Conservation (phyloP, 2,329 filamentous ascomycete genomes). For the Alternaria infectoria region DNA sequence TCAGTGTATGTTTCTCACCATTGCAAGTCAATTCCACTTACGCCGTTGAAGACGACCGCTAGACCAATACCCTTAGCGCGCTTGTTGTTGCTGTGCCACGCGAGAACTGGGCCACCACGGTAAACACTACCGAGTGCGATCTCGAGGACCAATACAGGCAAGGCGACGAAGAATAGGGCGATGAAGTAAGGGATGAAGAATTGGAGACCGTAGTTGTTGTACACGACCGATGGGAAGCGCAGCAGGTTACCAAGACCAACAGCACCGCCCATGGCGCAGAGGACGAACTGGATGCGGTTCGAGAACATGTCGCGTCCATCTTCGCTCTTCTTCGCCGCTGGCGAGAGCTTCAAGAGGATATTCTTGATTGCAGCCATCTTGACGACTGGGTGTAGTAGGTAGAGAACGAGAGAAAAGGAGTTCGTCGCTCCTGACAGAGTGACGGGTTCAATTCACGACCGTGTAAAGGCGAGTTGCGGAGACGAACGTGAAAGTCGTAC, state of each 20-base stretch:
- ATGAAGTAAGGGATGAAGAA: conserved; percentile 21
- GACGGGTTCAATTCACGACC: not conserved
- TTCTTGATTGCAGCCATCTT: conserved; percentile 2
- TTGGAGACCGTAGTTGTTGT: conserved; percentile 27
- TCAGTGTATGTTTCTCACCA: no score
- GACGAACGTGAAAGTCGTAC: not conserved
- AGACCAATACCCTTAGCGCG: conserved; percentile 20
- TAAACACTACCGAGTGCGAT: conserved; percentile 24
- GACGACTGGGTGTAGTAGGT: not conserved
- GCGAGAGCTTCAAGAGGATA: not conserved
- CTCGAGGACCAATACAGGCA: conserved; percentile 23
- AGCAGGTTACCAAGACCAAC: conserved; percentile 24
- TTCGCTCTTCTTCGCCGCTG: conserved; percentile 13
- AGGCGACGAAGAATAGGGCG: conserved; percentile 21
- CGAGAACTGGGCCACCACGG: conserved; percentile 24
- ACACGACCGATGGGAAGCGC: conserved; percentile 21
- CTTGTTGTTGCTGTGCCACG: conserved; percentile 25
- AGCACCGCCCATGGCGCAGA: conserved; percentile 21
- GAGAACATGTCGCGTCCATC: conserved; percentile 25
- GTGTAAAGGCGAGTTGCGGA: not conserved
- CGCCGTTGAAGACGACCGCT: conserved; percentile 12
- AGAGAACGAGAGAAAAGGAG: not conserved
- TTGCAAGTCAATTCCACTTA: conserved; percentile 6
- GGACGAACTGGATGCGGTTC: conserved; percentile 16
- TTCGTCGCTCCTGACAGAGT: not conserved